These are phyloP conservation scores for Shiraia bambusicola DNA, from an alignment of 2,329 filamentous ascomycete genomes.

Conservation along the genomic window DNA sequence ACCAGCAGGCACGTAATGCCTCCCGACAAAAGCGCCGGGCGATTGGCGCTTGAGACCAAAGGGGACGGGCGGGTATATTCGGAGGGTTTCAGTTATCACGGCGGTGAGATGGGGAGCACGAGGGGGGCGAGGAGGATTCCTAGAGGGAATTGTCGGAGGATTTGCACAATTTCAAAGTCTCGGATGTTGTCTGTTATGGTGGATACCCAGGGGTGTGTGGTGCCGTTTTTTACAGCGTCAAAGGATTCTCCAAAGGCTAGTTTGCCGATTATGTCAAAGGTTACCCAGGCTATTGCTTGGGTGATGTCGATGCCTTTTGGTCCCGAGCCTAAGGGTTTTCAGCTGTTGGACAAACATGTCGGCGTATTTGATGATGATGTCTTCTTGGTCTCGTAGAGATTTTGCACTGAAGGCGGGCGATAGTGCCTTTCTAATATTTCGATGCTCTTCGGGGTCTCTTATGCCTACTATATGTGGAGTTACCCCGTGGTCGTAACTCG, in stretches of 20 bases:
- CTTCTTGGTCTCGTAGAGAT: conserved; percentile 8
- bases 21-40: conserved; percentile 4
- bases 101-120: conserved; percentile 8
- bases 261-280: conserved; percentile 41
- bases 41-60: conserved; percentile 4
- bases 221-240: conserved; percentile 9
- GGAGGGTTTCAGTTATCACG: conserved; percentile 13
- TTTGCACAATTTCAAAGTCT: neutral
- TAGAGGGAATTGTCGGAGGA: neutral
- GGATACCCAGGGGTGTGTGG: conserved; percentile 32
- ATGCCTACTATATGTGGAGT: conserved; percentile 13
- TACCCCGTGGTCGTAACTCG: conserved; percentile 1
- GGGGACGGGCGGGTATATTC: conserved; percentile 12
- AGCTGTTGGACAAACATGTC: conserved; percentile 4
- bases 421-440: neutral
- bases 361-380: conserved; percentile 27
- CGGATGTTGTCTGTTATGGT: neutral
- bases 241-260: conserved; percentile 55
- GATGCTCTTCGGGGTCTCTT: conserved; percentile 9
- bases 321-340: neutral
- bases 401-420: conserved; percentile 2
- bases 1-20: conserved; percentile 4
- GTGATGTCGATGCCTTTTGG: conserved; percentile 5
- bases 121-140: neutral
- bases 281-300: conserved; percentile 13